A percentile compares a stretch with the other conserved stretches of the same genome.
Evolutionary conservation across 2,329 filamentous ascomycete genomes (phyloP).

Genomic region (Aureobasidium melanogenum): DNA sequence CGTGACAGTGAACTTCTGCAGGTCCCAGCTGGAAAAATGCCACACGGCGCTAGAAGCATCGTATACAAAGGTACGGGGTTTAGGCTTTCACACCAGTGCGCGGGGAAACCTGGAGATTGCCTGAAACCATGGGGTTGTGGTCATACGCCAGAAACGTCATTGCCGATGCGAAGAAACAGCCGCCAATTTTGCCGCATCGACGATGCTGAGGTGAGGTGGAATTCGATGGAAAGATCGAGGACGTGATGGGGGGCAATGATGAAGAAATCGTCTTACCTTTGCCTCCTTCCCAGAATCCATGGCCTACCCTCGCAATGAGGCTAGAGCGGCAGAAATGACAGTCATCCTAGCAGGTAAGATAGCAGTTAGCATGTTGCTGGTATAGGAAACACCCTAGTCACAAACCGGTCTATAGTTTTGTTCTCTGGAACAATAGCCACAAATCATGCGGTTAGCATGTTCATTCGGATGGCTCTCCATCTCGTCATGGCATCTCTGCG

Average conservation of each 20-base stretch:
- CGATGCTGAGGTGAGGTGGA: not conserved
- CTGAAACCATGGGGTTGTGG: not conserved
- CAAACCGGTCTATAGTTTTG: constrained; percentile 58
- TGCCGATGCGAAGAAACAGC: not conserved
- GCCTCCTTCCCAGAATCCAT: constrained; percentile 80
- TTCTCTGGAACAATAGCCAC: constrained; percentile 47
- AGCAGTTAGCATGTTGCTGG: not conserved
- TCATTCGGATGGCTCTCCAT: constrained; percentile 65
- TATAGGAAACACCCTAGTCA: not conserved
- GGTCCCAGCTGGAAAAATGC: not conserved
- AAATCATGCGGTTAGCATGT: constrained; percentile 78
- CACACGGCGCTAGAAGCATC: not conserved
- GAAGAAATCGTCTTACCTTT: constrained; percentile 35
- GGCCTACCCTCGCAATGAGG: constrained; percentile 56
- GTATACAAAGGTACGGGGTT: not conserved
- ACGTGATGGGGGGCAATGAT: not conserved
- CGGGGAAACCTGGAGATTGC: not conserved
- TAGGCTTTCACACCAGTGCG: constrained; percentile 1
- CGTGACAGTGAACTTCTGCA: not conserved
- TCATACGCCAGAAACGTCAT: constrained; percentile 1
- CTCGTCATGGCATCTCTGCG: constrained; percentile 60
- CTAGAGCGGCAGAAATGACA: constrained; percentile 64
- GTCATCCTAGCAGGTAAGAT: constrained; percentile 40
- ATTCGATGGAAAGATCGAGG: not conserved
- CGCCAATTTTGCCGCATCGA: not conserved